phyloP scores from a whole-genome alignment of 2,329 filamentous ascomycete genomes.

The Trichoderma brevicompactum region DNA sequence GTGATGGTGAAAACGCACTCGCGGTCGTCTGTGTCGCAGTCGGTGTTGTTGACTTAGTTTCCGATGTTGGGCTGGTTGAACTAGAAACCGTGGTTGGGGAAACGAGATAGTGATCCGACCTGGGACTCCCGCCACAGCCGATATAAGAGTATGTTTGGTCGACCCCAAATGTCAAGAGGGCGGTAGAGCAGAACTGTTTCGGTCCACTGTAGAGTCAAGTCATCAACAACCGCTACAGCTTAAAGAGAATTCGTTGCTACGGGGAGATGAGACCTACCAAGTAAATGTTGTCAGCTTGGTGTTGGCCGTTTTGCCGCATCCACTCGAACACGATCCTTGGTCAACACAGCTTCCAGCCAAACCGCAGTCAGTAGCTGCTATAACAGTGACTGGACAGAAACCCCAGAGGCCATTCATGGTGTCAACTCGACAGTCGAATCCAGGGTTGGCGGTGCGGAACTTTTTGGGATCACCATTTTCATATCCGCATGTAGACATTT shows the following conservation, averaged over 20 bases:
- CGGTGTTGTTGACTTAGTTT: not conserved
- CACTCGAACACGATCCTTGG: constrained; percentile 37
- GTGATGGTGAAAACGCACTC: constrained; percentile 8
- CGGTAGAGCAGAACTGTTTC: constrained; percentile 41
- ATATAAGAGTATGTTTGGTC: constrained; percentile 45
- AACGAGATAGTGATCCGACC: constrained; percentile 36
- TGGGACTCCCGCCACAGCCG: constrained; percentile 39
- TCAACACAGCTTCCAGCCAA: constrained; percentile 46
- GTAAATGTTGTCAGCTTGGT: constrained; percentile 41
- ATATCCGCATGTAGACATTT: constrained; percentile 41
- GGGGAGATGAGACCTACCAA: constrained; percentile 37
- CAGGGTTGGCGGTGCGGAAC: constrained; percentile 40
- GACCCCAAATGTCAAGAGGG: constrained; percentile 40
- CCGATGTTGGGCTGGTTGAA: not conserved
- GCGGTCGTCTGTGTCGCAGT: not conserved
- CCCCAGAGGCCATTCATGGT: constrained; percentile 44
- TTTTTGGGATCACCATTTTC: constrained; percentile 38
- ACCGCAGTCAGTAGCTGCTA: constrained; percentile 45
- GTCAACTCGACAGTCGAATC: constrained; percentile 45
- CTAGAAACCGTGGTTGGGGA: constrained; percentile 26
- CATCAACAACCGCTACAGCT: not conserved
- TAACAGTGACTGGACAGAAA: constrained; percentile 45
- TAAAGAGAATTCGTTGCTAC: not conserved
- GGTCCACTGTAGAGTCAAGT: constrained; percentile 12
- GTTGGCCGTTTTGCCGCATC: constrained; percentile 39